Percentiles rank a stretch among this genome's conserved stretches.
phyloP scores from a whole-genome alignment of 1,139 yeast genomes.

The Wickerhamomyces sp. region DNA sequence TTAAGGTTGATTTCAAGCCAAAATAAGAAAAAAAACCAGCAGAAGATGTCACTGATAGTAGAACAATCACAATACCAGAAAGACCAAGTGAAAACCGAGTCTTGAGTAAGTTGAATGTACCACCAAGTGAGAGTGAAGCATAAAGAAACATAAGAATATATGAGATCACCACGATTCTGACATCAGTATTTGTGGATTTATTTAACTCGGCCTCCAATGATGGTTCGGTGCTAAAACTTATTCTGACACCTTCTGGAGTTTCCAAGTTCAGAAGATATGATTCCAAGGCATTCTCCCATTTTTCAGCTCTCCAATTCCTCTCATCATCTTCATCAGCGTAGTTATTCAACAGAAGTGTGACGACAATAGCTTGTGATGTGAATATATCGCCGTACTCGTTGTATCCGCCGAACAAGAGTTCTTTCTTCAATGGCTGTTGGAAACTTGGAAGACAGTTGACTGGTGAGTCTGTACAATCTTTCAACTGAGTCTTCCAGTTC shows the following conservation, averaged over 20 bases:
- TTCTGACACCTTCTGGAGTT: constrained; percentile 44
- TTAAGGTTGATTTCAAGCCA: constrained; percentile 80
- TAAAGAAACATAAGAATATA: constrained; percentile 87
- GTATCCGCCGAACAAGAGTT: constrained; percentile 62
- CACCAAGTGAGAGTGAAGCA: constrained; percentile 80
- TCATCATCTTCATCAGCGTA: constrained; percentile 31
- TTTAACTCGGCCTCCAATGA: constrained; percentile 82
- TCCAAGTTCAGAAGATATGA: constrained; percentile 43
- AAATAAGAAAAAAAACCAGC: constrained; percentile 74
- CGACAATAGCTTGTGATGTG: constrained; percentile 64
- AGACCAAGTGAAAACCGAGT: constrained; percentile 76
- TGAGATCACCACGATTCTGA: constrained; percentile 63
- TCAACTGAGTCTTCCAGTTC: constrained; percentile 53
- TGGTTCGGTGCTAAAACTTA: constrained; percentile 76
- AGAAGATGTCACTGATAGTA: constrained; percentile 73
- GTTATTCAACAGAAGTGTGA: constrained; percentile 63
- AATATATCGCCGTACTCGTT: constrained; percentile 43
- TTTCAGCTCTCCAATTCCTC: constrained; percentile 37
- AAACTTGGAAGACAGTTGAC: constrained; percentile 87
- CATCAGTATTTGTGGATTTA: constrained; percentile 76
- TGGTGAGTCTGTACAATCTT: constrained; percentile 68
- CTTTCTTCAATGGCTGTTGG: constrained; percentile 81
- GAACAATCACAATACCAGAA: constrained; percentile 74
- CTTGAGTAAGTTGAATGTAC: constrained; percentile 42
- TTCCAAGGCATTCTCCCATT: constrained; percentile 67